Evolutionary conservation across 768 basidiomycete species (phyloP).

Genomic region (Podaxis carcinomalis): DNA sequence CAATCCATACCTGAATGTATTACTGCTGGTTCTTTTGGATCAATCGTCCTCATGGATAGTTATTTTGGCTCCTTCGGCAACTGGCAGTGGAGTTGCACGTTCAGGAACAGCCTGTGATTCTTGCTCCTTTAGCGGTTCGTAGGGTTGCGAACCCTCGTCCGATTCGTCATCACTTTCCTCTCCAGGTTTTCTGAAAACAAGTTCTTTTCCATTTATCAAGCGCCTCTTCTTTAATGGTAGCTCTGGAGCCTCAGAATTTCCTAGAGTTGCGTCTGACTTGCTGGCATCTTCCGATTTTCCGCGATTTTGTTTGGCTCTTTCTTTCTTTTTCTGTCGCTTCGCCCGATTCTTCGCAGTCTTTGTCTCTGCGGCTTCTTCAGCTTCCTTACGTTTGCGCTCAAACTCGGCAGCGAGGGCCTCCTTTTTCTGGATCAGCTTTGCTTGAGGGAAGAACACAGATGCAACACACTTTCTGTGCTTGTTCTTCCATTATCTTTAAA

Average conservation of each 20-base stretch:
- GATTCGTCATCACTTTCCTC: conserved; percentile 35
- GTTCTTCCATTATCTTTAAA: conserved; percentile 85
- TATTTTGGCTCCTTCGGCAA: conserved; percentile 21
- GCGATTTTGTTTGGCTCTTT: conserved; percentile 44
- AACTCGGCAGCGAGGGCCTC: conserved; percentile 72
- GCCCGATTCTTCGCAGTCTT: conserved; percentile 96
- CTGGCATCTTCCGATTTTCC: conserved; percentile 19
- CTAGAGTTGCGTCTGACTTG: conserved; percentile 19
- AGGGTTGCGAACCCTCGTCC: conserved; percentile 18
- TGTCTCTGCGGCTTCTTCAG: conserved; percentile 68
- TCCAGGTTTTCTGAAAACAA: conserved; percentile 47
- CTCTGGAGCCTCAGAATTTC: neutral
- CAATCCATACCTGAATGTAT: neutral
- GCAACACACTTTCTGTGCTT: conserved; percentile 61
- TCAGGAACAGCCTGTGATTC: neutral
- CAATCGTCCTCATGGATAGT: conserved; percentile 30
- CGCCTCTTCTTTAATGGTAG: conserved; percentile 77
- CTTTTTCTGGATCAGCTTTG: conserved; percentile 32
- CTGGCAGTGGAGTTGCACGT: conserved; percentile 4
- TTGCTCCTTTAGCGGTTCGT: conserved; percentile 2
- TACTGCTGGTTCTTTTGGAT: neutral
- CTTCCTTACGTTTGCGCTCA: conserved; percentile 64
- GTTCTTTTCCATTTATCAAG: conserved; percentile 71
- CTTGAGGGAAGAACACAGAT: neutral
- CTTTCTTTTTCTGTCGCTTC: conserved; percentile 92